Conservation (phyloP, 108 stramenopile genomes). For the Conticribra guillardii region DNA sequence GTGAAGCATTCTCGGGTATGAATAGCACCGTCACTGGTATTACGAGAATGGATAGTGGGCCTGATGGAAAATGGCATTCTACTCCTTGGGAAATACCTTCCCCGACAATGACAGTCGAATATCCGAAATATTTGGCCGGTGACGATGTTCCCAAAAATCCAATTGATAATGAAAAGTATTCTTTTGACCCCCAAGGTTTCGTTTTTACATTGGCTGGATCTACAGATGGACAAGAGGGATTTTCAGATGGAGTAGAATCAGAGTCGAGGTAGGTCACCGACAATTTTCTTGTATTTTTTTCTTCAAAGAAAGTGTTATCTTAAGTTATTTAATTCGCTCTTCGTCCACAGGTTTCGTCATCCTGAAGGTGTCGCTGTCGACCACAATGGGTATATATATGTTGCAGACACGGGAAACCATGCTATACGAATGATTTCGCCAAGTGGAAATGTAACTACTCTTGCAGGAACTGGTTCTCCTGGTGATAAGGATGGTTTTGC, state of each 20-base stretch:
- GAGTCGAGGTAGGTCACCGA: slow-evolving; percentile 54
- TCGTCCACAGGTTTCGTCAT: slow-evolving; percentile 49
- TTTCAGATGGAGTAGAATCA: slow-evolving; percentile 59
- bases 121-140: slow-evolving; percentile 43
- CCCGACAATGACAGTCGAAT: slow-evolving; percentile 59
- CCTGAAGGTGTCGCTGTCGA: slow-evolving; percentile 83
- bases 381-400: slow-evolving; percentile 81
- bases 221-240: slow-evolving; percentile 52
- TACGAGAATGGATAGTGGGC: slow-evolving; percentile 23
- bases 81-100: slow-evolving; percentile 40
- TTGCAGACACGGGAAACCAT: slow-evolving; percentile 91
- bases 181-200: slow-evolving; percentile 57
- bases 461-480: slow-evolving; percentile 64
- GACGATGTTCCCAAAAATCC: slow-evolving; percentile 46
- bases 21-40: slow-evolving; percentile 18
- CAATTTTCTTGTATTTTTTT: too few species aligned
- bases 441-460: slow-evolving; percentile 61
- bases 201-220: slow-evolving; percentile 63
- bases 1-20: slow-evolving; percentile 10
- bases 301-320: too few species aligned
- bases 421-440: slow-evolving; percentile 70
- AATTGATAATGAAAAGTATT: slow-evolving; percentile 9
- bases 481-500: slow-evolving; percentile 50
- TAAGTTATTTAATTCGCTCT: neutral
- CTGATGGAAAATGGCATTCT: slow-evolving; percentile 38